Conservation (phyloP, 305 asterid species). For the Solanum chacoense region DNA sequence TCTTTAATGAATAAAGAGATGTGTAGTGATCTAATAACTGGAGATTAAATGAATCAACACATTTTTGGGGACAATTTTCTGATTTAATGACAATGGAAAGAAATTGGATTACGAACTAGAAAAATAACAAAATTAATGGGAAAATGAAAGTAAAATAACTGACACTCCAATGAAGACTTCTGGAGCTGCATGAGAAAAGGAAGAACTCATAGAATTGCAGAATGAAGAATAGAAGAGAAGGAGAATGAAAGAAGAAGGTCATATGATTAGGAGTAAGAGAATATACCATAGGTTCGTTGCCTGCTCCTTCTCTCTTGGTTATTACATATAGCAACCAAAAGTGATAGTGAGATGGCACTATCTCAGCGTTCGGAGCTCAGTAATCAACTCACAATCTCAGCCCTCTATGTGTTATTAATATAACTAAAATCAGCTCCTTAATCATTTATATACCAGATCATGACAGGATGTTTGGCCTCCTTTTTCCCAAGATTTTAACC, state of each 20-base stretch:
- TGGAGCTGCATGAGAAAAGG: not conserved
- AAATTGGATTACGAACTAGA: not conserved
- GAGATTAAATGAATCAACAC: not conserved
- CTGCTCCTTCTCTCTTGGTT: not conserved
- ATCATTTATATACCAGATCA: not conserved
- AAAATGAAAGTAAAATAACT: not conserved
- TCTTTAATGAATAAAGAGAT: not conserved
- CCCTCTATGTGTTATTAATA: not conserved
- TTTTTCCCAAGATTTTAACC: not conserved
- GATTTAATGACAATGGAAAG: not conserved
- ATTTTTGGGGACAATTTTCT: not conserved
- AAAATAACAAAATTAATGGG: not conserved
- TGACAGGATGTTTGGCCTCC: not conserved
- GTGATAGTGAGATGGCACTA: not conserved
- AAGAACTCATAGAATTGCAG: not conserved
- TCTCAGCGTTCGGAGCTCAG: not conserved
- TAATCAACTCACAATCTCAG: not conserved
- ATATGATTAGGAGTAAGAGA: not conserved
- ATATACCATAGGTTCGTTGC: not conserved
- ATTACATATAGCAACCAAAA: not conserved
- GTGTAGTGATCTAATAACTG: not conserved
- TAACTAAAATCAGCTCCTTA: not conserved
- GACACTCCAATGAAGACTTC: not conserved
- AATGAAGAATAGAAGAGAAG: not conserved
- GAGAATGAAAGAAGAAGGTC: not conserved